Evolutionary conservation across 345 rosid species (phyloP).

Genomic region (Citrus sp.): DNA sequence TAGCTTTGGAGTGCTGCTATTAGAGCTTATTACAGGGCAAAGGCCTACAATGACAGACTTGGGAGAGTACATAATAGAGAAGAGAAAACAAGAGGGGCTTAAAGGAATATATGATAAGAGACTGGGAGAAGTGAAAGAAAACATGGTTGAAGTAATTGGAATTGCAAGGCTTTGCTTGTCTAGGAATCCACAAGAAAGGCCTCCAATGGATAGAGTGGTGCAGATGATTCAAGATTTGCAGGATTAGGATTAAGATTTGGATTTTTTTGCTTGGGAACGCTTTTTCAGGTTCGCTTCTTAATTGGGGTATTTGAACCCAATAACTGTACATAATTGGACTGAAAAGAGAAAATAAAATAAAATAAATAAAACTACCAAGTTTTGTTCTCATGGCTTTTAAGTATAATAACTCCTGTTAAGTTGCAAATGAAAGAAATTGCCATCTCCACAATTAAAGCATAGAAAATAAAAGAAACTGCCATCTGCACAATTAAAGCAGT

Average conservation of each 20-base stretch:
- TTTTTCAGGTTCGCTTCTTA: not conserved
- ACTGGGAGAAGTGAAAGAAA: conserved; percentile 20
- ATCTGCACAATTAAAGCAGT: too few relatives aligned
- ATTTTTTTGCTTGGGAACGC: not conserved
- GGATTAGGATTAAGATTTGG: not conserved
- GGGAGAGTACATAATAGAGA: conserved; percentile 9
- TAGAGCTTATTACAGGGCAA: conserved; percentile 29
- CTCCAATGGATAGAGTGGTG: conserved; percentile 24
- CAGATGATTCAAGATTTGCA: conserved; percentile 19
- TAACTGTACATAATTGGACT: not conserved
- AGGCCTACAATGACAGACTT: conserved; percentile 25
- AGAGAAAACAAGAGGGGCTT: conserved; percentile 15
- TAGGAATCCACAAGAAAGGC: conserved; percentile 17
- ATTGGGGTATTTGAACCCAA: not conserved
- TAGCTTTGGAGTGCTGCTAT: conserved; percentile 28
- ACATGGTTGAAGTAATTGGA: conserved; percentile 25
- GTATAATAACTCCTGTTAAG: not conserved
- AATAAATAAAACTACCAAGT: not conserved
- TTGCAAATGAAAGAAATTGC: too few relatives aligned
- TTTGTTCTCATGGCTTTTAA: not conserved
- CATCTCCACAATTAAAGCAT: too few relatives aligned
- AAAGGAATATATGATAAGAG: conserved; percentile 19
- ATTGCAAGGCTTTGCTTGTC: conserved; percentile 22
- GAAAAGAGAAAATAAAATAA: not conserved
- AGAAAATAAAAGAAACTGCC: too few relatives aligned